A percentile compares a stretch with the other conserved stretches of the same genome.
These are phyloP conservation scores for Smallanthus sonchifolius DNA, from an alignment of 129 eudicot genomes.

Conservation along the genomic window DNA sequence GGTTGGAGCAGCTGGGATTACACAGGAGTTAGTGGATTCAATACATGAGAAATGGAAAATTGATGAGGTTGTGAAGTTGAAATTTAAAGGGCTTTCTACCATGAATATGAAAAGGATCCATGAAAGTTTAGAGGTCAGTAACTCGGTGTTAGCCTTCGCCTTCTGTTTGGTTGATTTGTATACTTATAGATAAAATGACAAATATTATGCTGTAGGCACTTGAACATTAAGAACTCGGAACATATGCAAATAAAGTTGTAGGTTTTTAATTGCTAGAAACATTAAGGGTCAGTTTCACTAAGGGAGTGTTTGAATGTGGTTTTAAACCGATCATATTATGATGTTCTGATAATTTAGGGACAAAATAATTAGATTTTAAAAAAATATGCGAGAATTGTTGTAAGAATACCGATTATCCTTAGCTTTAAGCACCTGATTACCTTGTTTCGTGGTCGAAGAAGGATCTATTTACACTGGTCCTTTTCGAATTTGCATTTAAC, in stretches of 20 bases:
- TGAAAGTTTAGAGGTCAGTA: conserved; percentile 83
- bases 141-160: neutral
- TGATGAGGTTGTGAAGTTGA: conserved; percentile 85
- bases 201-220: neutral
- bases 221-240: neutral
- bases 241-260: neutral
- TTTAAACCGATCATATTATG: neutral
- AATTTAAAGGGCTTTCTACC: conserved; percentile 80
- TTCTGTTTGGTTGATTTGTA: neutral
- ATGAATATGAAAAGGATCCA: conserved; percentile 79
- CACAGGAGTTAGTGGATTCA: conserved; percentile 64
- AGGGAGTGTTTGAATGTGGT: neutral
- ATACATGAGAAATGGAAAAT: conserved; percentile 79
- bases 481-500: neutral
- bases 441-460: neutral
- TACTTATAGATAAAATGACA: neutral
- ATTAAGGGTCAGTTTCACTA: neutral
- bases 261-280: neutral
- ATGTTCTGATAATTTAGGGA: neutral
- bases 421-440: neutral
- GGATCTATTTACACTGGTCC: neutral
- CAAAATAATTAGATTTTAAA: neutral
- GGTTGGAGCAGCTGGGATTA: conserved; percentile 81
- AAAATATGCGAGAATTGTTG: neutral
- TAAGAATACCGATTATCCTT: neutral